A percentile compares a stretch with the other conserved stretches of the same genome.
Evolutionary conservation across 352 stramenopile genomes (phyloP).

Genomic region (Phytophthora europaea): DNA sequence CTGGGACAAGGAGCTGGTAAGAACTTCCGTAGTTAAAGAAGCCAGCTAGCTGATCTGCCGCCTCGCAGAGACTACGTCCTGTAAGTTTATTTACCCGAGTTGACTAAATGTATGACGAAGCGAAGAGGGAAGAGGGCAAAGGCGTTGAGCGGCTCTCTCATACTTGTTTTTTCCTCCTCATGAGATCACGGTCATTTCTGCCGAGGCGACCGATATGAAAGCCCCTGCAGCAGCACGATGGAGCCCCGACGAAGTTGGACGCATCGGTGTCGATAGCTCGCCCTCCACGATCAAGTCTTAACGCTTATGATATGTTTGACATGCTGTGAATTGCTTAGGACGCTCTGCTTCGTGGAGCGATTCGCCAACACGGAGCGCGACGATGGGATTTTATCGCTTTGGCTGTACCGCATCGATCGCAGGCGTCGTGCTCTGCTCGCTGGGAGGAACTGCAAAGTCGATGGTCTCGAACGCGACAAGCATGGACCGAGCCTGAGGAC

Average conservation of each 20-base stretch:
- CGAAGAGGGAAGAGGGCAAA: not conserved
- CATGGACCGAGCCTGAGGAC: slow-evolving; percentile 65
- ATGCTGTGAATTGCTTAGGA: slow-evolving; percentile 10
- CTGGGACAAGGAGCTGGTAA: not conserved
- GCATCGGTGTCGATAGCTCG: not conserved
- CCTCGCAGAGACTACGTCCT: not conserved
- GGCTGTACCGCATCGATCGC: slow-evolving; percentile 8
- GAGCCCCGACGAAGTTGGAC: not conserved
- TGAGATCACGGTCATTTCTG: not conserved
- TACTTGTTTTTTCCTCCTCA: not conserved
- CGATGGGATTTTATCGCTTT: slow-evolving; percentile 31
- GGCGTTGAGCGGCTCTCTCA: not conserved
- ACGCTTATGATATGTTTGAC: too few species aligned
- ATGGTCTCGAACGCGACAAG: slow-evolving; percentile 11
- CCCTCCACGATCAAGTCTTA: not conserved
- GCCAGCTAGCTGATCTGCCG: not conserved
- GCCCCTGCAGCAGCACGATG: not conserved
- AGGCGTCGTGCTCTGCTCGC: slow-evolving; percentile 37
- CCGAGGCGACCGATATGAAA: not conserved
- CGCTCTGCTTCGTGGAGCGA: slow-evolving; percentile 25
- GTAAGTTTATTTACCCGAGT: slow-evolving; percentile 16
- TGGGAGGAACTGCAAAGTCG: slow-evolving; percentile 47
- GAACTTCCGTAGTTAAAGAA: not conserved
- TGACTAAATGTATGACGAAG: not conserved
- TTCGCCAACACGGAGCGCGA: slow-evolving; percentile 21